phyloP scores from a whole-genome alignment of 1,284 basidiomycete genomes.

The Apiotrichum gracile region DNA sequence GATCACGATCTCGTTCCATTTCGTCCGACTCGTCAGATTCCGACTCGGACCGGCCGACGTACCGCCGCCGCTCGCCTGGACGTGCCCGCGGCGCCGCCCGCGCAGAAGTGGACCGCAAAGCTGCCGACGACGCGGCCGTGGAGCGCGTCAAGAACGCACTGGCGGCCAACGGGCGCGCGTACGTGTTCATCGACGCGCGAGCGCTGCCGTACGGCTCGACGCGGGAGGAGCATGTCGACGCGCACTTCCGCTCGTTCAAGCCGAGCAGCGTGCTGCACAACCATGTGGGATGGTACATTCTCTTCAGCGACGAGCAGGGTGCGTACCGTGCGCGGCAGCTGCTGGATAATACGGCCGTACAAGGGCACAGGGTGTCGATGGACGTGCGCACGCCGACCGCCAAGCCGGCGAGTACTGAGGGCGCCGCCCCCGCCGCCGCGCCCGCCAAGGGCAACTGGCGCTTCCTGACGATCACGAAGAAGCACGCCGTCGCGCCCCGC shows the following conservation, averaged over 20 bases:
- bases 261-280: conserved; percentile 33
- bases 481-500: conserved; percentile 13
- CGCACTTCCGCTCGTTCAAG: conserved; percentile 43
- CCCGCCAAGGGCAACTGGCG: conserved; percentile 20
- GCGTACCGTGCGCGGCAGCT: conserved; percentile 28
- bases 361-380: conserved; percentile 27
- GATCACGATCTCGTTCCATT: conserved; percentile 22
- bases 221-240: conserved; percentile 30
- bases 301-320: conserved; percentile 31
- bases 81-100: conserved; percentile 12
- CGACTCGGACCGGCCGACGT: conserved; percentile 23
- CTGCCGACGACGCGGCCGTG: conserved; percentile 23
- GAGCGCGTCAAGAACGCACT: conserved; percentile 30
- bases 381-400: conserved; percentile 23
- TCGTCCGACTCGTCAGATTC: conserved; percentile 27
- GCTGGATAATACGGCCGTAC: conserved; percentile 33
- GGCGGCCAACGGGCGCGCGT: conserved; percentile 28
- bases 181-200: conserved; percentile 38
- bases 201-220: conserved; percentile 20
- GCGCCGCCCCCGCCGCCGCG: conserved; percentile 1
- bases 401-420: conserved; percentile 7
- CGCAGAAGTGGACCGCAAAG: conserved; percentile 16
- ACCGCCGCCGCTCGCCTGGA: conserved; percentile 15
- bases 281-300: conserved; percentile 40
- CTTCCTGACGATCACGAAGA: conserved; percentile 38